phyloP scores from a whole-genome alignment of 106 monocot species.

The Allium fistulosum region DNA sequence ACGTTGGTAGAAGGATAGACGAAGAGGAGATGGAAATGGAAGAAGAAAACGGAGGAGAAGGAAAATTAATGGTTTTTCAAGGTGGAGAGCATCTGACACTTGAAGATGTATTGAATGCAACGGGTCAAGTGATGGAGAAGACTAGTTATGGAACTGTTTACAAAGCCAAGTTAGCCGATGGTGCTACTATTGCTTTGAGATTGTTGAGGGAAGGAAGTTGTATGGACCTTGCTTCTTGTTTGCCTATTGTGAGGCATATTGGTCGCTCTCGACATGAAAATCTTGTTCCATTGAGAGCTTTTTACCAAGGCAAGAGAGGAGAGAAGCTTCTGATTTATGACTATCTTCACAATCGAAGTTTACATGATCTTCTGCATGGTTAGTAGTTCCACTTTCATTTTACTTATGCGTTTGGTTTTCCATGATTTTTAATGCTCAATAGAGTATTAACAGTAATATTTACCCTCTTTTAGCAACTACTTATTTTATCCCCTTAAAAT shows the following conservation, averaged over 20 bases:
- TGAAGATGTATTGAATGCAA: conserved; percentile 83
- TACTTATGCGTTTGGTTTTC: too few relatives aligned
- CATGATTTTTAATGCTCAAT: too few relatives aligned
- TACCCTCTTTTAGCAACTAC: too few relatives aligned
- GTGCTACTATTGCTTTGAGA: conserved; percentile 62
- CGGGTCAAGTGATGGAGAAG: conserved; percentile 92
- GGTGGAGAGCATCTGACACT: conserved; percentile 86
- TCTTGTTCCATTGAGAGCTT: conserved; percentile 64
- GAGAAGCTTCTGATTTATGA: conserved; percentile 97
- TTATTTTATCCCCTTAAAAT: too few relatives aligned
- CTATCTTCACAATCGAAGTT: conserved; percentile 53
- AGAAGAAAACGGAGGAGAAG: conserved; percentile 28
- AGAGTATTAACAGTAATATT: too few relatives aligned
- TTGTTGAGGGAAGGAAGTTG: conserved; percentile 76
- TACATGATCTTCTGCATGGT: conserved; percentile 78
- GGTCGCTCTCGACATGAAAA: conserved; percentile 79
- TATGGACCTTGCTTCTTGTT: conserved; percentile 42
- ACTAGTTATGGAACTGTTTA: conserved; percentile 83
- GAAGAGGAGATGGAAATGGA: conserved; percentile 35
- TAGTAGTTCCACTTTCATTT: not conserved
- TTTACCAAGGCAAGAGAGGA: conserved; percentile 83
- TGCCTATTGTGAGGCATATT: conserved; percentile 52
- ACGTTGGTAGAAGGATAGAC: conserved; percentile 7
- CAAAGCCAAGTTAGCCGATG: conserved; percentile 88
- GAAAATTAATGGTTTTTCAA: conserved; percentile 68